Conservation (phyloP, 2,329 filamentous ascomycete genomes). For the Chaetomiaceae sp. region DNA sequence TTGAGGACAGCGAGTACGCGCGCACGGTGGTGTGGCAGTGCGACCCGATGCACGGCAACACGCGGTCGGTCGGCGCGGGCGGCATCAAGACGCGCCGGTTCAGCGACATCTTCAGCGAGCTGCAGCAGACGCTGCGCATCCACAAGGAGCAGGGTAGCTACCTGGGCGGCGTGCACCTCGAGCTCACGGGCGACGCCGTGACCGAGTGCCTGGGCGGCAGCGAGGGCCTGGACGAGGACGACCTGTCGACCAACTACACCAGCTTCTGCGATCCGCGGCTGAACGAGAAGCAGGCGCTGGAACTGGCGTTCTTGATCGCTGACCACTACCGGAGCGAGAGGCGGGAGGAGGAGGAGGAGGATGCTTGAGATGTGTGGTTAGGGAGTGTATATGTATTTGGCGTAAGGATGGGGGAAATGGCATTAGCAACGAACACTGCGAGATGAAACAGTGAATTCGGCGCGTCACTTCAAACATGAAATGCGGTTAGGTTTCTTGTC, state of each 20-base stretch:
- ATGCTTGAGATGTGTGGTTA: neutral
- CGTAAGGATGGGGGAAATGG: neutral
- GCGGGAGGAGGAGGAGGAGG: constrained; percentile 11
- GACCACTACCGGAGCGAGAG: constrained; percentile 58
- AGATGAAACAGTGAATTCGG: too few relatives aligned
- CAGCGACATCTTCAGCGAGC: constrained; percentile 80
- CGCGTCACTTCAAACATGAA: too few relatives aligned
- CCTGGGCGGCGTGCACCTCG: constrained; percentile 88
- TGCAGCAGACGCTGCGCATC: constrained; percentile 75
- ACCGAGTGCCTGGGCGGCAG: constrained; percentile 94
- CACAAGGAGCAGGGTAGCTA: constrained; percentile 80
- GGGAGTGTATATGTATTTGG: neutral
- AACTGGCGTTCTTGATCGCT: constrained; percentile 88
- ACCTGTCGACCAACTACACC: constrained; percentile 84
- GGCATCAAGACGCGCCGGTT: constrained; percentile 93
- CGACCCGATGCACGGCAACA: constrained; percentile 96
- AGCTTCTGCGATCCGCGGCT: constrained; percentile 92
- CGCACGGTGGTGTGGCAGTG: constrained; percentile 86
- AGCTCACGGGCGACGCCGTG: constrained; percentile 91
- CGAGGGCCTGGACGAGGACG: constrained; percentile 78
- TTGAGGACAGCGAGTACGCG: constrained; percentile 67
- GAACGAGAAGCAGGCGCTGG: constrained; percentile 96
- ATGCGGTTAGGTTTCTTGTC: too few relatives aligned
- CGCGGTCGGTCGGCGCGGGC: constrained; percentile 53
- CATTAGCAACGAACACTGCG: neutral